phyloP scores from a whole-genome alignment of 2,329 filamentous ascomycete species.

The Escovopsis sp. region DNA sequence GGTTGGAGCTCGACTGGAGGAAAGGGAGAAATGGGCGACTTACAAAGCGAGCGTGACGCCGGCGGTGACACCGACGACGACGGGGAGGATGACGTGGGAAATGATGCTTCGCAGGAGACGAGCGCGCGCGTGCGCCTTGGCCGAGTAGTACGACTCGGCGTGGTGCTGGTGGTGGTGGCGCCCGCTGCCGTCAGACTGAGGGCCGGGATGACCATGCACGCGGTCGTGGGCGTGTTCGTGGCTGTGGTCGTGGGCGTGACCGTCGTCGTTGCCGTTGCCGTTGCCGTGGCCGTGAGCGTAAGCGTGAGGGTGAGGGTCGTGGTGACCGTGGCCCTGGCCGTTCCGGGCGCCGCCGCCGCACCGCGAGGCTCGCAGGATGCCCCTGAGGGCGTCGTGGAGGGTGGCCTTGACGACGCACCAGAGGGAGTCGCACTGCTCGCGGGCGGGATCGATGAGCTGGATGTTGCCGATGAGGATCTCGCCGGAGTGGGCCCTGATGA shows the following conservation, averaged over 20 bases:
- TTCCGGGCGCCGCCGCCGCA: constrained; percentile 13
- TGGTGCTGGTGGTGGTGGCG: constrained; percentile 9
- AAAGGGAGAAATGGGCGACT: constrained; percentile 12
- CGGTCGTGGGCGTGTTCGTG: not conserved
- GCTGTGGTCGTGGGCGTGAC: not conserved
- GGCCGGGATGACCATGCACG: not conserved
- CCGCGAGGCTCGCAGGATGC: constrained; percentile 12
- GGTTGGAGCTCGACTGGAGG: not conserved
- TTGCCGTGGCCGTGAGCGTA: not conserved
- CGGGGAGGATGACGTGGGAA: constrained; percentile 49
- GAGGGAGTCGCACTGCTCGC: constrained; percentile 27
- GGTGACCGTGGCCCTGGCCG: not conserved
- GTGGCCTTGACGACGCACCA: constrained; percentile 33
- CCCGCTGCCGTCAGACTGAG: constrained; percentile 7
- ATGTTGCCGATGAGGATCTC: constrained; percentile 39
- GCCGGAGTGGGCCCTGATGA: constrained; percentile 42
- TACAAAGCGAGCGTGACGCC: constrained; percentile 52
- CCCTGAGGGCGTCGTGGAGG: constrained; percentile 13
- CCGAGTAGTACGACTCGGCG: constrained; percentile 3
- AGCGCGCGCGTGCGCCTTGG: constrained; percentile 12
- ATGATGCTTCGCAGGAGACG: constrained; percentile 37
- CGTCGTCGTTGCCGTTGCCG: not conserved
- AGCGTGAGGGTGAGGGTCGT: not conserved
- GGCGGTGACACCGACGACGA: constrained; percentile 52
- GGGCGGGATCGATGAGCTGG: constrained; percentile 18